Conservation (phyloP, 257 asterid species). For the Primulina eburnea region DNA sequence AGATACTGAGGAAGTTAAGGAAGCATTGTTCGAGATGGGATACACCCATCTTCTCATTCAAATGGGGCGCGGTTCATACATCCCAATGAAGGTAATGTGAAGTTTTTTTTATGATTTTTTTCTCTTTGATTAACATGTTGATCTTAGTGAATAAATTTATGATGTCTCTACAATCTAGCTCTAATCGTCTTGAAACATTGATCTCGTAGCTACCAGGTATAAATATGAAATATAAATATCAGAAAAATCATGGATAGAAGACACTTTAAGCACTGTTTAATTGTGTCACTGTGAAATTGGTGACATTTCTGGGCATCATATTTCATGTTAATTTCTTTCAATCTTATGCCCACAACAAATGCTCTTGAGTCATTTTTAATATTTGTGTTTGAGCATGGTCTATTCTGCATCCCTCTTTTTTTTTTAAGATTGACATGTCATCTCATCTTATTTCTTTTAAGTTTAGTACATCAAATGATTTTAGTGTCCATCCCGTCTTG, state of each 20-base stretch:
- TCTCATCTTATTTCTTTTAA: not conserved
- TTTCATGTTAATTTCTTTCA: not conserved
- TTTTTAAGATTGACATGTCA: not conserved
- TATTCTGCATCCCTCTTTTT: not conserved
- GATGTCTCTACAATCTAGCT: not conserved
- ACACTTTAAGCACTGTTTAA: not conserved
- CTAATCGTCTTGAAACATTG: not conserved
- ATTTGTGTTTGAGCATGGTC: not conserved
- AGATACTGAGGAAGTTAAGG: slow-evolving; percentile 59
- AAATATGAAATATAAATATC: not conserved
- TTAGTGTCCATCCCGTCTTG: not conserved
- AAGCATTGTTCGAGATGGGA: slow-evolving; percentile 59
- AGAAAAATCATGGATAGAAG: not conserved
- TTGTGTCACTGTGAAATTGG: not conserved
- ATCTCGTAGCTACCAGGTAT: not conserved
- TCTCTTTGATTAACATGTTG: not conserved
- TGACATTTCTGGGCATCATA: not conserved
- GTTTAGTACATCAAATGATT: not conserved
- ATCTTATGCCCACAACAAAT: not conserved
- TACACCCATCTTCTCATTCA: slow-evolving; percentile 79
- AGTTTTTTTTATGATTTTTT: slow-evolving; percentile 2
- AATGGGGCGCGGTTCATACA: slow-evolving; percentile 88
- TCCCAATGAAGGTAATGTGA: slow-evolving; percentile 62
- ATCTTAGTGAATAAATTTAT: not conserved
- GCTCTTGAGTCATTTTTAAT: not conserved